Percentiles rank a stretch among this genome's conserved stretches.
These are phyloP conservation scores for Halophytophthora polymorphica DNA, from an alignment of 352 stramenopile species.

Conservation along the genomic window DNA sequence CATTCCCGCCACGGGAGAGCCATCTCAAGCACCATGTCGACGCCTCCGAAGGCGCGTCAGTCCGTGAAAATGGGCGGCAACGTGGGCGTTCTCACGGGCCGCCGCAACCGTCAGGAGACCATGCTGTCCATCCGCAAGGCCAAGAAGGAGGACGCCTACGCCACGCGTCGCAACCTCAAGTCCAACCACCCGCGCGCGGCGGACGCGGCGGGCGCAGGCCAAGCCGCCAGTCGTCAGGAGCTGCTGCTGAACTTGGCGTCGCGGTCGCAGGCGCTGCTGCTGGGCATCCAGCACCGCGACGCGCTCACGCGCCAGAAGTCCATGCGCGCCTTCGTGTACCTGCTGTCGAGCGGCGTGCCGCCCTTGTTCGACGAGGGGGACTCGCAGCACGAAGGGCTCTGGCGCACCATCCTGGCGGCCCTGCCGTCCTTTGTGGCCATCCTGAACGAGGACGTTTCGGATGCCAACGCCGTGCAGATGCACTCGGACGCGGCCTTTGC, in stretches of 20 bases:
- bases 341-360: constrained; percentile 82
- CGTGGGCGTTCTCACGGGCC: constrained; percentile 70
- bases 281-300: constrained; percentile 83
- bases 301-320: constrained; percentile 71
- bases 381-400: constrained; percentile 80
- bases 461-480: constrained; percentile 64
- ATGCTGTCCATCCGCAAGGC: constrained; percentile 87
- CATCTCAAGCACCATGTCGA: constrained; percentile 22
- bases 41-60: constrained; percentile 49
- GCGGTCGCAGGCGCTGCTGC: constrained; percentile 71
- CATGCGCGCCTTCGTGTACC: constrained; percentile 84
- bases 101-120: constrained; percentile 82
- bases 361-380: constrained; percentile 82
- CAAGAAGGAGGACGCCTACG: constrained; percentile 88
- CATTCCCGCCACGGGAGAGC: background rate
- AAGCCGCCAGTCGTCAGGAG: constrained; percentile 56
- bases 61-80: constrained; percentile 69
- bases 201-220: constrained; percentile 20
- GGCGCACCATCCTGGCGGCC: constrained; percentile 76
- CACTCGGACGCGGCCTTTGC: constrained; percentile 86
- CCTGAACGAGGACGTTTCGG: constrained; percentile 61
- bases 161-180: constrained; percentile 82
- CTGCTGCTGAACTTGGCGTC: constrained; percentile 78
- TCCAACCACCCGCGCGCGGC: constrained; percentile 54
- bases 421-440: constrained; percentile 79